phyloP scores from a whole-genome alignment of 2,329 filamentous ascomycete species.

The Lasiodiplodia hormozganensis region DNA sequence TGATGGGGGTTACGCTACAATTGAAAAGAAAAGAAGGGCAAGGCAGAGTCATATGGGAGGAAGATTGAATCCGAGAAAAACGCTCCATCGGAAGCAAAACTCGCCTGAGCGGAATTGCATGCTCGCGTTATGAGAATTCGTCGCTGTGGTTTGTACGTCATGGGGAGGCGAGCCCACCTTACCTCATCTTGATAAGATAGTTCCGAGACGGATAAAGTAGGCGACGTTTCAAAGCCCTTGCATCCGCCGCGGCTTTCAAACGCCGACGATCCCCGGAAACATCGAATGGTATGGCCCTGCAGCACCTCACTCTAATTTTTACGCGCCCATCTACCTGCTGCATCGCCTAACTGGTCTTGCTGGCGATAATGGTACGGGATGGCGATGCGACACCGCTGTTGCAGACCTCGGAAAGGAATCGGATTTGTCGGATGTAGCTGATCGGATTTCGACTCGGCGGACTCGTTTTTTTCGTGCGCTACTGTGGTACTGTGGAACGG shows the following conservation, averaged over 20 bases:
- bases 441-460: not conserved
- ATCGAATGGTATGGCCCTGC: not conserved
- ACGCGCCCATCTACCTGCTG: too few relatives aligned
- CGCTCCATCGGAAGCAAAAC: not conserved
- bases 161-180: not conserved
- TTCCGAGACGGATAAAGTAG: slow-evolving; percentile 7
- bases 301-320: too few relatives aligned
- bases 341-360: too few relatives aligned
- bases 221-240: not conserved
- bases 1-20: not conserved
- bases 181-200: slow-evolving; percentile 16
- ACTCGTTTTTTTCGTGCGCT: not conserved
- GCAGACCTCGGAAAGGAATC: not conserved
- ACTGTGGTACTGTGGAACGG: not conserved
- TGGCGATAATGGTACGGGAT: too few relatives aligned
- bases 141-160: not conserved
- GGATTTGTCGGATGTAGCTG: slow-evolving; percentile 14
- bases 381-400: too few relatives aligned
- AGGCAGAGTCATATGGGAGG: not conserved
- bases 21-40: not conserved
- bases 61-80: not conserved
- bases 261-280: not conserved
- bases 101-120: not conserved
- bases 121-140: not conserved
- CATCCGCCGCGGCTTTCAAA: not conserved